Percentiles rank a stretch among this genome's conserved stretches.
phyloP scores from a whole-genome alignment of 768 basidiomycete genomes.

The Rhizopogon roseolus region DNA sequence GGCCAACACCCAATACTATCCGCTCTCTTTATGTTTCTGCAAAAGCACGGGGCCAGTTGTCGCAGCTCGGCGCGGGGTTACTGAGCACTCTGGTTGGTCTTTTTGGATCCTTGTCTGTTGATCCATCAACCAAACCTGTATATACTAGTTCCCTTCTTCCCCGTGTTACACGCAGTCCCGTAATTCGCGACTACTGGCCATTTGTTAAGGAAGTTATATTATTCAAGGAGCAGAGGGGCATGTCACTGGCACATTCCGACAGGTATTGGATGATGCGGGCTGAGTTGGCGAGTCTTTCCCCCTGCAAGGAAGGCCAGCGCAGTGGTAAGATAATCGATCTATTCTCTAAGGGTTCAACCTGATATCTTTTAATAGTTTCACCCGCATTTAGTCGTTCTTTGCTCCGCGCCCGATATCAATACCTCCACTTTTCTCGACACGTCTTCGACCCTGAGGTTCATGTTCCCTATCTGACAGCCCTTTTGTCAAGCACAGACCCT shows the following conservation, averaged over 20 bases:
- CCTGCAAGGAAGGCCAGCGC: constrained; percentile 6
- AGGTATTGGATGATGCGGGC: constrained; percentile 61
- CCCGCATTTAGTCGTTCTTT: constrained; percentile 10
- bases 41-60: constrained; percentile 29
- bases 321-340: constrained; percentile 11
- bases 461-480: constrained; percentile 38
- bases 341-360: background rate
- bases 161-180: constrained; percentile 13
- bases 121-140: constrained; percentile 15
- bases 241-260: constrained; percentile 38
- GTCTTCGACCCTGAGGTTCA: constrained; percentile 40
- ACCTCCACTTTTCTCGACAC: constrained; percentile 33
- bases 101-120: constrained; percentile 46
- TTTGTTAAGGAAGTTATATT: constrained; percentile 40
- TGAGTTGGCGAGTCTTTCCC: constrained; percentile 27
- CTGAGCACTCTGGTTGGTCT: constrained; percentile 41
- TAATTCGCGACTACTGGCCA: constrained; percentile 39
- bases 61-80: constrained; percentile 29
- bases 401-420: constrained; percentile 35
- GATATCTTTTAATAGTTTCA: constrained; percentile 14
- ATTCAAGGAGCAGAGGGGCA: constrained; percentile 37
- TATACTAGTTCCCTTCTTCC: constrained; percentile 25
- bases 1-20: constrained; percentile 26
- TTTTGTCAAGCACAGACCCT: constrained; percentile 26
- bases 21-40: constrained; percentile 34